phyloP scores from a whole-genome alignment of 495 filamentous ascomycete species.

The Darksidea phi region DNA sequence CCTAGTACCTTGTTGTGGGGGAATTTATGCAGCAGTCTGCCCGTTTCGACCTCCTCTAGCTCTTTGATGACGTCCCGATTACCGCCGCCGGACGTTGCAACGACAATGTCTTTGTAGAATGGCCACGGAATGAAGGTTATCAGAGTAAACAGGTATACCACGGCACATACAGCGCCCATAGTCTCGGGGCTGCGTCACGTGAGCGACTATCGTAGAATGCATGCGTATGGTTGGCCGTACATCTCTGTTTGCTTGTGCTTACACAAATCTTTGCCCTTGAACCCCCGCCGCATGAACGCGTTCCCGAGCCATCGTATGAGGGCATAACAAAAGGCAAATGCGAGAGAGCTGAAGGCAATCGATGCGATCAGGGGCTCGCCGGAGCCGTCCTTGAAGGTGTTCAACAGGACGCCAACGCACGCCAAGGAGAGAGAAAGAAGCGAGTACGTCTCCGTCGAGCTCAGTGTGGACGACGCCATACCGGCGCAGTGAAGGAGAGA shows the following conservation, averaged over 20 bases:
- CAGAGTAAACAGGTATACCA: slow-evolving; percentile 82
- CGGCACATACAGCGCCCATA: slow-evolving; percentile 94
- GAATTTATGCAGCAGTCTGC: slow-evolving; percentile 82
- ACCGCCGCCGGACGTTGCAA: slow-evolving; percentile 90
- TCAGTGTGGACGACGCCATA: slow-evolving; percentile 50
- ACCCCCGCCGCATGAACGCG: slow-evolving; percentile 80
- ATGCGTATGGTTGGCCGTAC: slow-evolving; percentile 47
- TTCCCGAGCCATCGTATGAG: slow-evolving; percentile 94
- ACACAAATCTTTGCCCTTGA: slow-evolving; percentile 88
- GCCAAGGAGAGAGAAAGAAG: slow-evolving; percentile 67
- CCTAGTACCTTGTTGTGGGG: slow-evolving; percentile 79
- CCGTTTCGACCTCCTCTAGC: slow-evolving; percentile 64
- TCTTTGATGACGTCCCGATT: slow-evolving; percentile 80
- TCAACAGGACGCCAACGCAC: slow-evolving; percentile 71
- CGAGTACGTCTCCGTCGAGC: slow-evolving; percentile 64
- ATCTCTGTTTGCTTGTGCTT: slow-evolving; percentile 75
- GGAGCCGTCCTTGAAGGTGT: slow-evolving; percentile 79
- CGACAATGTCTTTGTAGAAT: slow-evolving; percentile 97
- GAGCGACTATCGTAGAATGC: slow-evolving; percentile 5
- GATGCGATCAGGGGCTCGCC: slow-evolving; percentile 84
- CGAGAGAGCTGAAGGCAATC: slow-evolving; percentile 78
- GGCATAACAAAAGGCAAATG: slow-evolving; percentile 74
- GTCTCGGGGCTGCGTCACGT: slow-evolving; percentile 70
- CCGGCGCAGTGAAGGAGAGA: background rate
- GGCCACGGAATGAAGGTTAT: slow-evolving; percentile 94